Evolutionary conservation across 2,329 filamentous ascomycete species (phyloP).

Genomic region (Arthrocladium fulminans): DNA sequence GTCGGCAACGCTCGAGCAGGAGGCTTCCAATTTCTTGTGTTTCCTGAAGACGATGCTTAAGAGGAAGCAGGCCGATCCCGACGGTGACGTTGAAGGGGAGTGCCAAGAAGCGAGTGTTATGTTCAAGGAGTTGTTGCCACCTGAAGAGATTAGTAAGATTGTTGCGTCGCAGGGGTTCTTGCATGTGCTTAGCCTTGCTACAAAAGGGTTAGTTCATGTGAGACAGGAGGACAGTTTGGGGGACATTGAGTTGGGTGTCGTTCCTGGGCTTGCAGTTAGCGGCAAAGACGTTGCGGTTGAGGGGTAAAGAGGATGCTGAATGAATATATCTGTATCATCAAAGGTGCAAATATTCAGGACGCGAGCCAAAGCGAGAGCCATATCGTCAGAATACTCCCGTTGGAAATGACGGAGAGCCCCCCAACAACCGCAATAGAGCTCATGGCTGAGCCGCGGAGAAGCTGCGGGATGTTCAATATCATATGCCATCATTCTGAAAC

Average conservation of each 20-base stretch:
- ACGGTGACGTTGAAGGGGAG: conserved; percentile 3
- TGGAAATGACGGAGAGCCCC: no score
- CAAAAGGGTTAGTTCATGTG: conserved; percentile 54
- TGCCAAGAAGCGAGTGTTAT: conserved; percentile 25
- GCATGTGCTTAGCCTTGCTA: conserved; percentile 63
- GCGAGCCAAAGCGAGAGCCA: no score
- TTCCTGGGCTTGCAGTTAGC: not conserved
- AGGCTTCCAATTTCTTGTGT: conserved; percentile 54
- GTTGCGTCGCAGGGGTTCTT: conserved; percentile 68
- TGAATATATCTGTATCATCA: no score
- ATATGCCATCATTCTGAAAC: no score
- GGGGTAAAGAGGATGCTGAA: not conserved
- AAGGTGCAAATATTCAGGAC: no score
- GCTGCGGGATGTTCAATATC: no score
- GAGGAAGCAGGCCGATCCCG: conserved; percentile 20
- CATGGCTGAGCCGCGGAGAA: no score
- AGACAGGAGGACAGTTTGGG: conserved; percentile 46
- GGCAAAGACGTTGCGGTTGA: not conserved
- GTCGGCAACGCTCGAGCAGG: conserved; percentile 46
- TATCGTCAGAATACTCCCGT: no score
- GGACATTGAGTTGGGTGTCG: conserved; percentile 26
- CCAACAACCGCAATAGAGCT: no score
- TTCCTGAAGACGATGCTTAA: conserved; percentile 46
- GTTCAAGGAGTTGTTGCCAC: conserved; percentile 63
- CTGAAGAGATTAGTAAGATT: conserved; percentile 43